Evolutionary conservation across 129 eudicot species (phyloP), one percentile per base, ranked within the genome.

Genomic region (Flaveria linearis): DNA sequence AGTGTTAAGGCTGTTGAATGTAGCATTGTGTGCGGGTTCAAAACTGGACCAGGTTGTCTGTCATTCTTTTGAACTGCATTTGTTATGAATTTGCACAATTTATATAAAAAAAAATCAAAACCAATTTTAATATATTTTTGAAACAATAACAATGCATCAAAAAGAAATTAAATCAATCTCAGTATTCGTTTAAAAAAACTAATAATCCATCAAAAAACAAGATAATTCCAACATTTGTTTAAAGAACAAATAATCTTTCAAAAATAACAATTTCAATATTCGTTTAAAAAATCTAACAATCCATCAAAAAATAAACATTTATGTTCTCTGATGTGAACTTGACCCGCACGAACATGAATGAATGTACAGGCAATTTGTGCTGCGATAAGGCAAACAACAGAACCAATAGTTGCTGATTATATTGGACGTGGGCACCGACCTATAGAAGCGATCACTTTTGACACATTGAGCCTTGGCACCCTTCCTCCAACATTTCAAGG

Each of bases 401-500:
- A 91, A 67, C 96, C 98, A 28, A 88, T 94, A 18, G 56, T 91
- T 50, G 87, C 86, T 0, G 98, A 94, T 66, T 91, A 91, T 81
- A 72, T 94, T 73, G 97, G 97, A 64, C 76, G 73, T 62, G 92
- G 56, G 73, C 86, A 84, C 68, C 84, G 84, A 8, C 79, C 79
- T 43, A 87, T 91, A 39, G 84, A 89, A 79, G 84, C 89, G 12
- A 86, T 94, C 65, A 91, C 87, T 55, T 91, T 94, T 46, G 96
- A 88, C 86, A 84, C 84, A 5, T 13, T 91, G 77, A 84, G 82
- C 77, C 90, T 94, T 46, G 97, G 98, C 68, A 88, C 88, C 67
- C 91, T 94, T 74, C 98, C 98, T 41, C 97, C 98, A 26, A 84
- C 71, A 51, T 60, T 94, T 81, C 93, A 91, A 50, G 98, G 98